phyloP scores from a whole-genome alignment of 352 stramenopile genomes.

The Albugo laibachii region DNA sequence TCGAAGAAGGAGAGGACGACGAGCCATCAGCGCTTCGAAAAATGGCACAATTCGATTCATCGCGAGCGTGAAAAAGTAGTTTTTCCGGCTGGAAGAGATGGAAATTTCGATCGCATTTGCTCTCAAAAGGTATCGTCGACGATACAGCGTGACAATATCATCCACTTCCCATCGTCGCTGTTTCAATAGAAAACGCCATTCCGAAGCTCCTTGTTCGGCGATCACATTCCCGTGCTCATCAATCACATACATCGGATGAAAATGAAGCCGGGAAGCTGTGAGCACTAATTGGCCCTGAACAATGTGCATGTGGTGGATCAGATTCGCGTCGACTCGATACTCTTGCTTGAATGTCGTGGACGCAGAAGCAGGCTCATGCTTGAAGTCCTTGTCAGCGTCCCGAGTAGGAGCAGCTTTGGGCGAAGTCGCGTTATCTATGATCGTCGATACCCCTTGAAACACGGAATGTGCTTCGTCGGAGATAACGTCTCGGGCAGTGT shows the following conservation, averaged over 20 bases:
- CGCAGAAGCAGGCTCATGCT: background rate
- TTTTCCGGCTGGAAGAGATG: conserved; percentile 63
- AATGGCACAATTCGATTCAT: conserved; percentile 31
- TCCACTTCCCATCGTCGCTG: conserved; percentile 42
- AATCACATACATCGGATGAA: conserved; percentile 40
- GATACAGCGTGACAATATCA: conserved; percentile 45
- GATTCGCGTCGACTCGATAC: conserved; percentile 27
- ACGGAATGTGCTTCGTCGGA: conserved; percentile 44
- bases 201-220: conserved; percentile 22
- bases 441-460: conserved; percentile 33
- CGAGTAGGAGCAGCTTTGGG: background rate
- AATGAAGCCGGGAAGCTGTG: conserved; percentile 26
- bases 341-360: conserved; percentile 5
- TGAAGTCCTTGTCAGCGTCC: background rate
- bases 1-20: conserved; percentile 33
- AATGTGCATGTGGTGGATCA: conserved; percentile 60
- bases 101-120: conserved; percentile 63
- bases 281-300: conserved; percentile 41
- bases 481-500: conserved; percentile 42
- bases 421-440: conserved; percentile 17
- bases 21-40: conserved; percentile 41
- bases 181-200: conserved; percentile 58
- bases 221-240: conserved; percentile 52
- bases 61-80: conserved; percentile 67
- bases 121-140: conserved; percentile 65